Evolutionary conservation across 306 rosid species (phyloP), one percentile per base, ranked within the genome.

Genomic region (Trichosanthes cucumerina): DNA sequence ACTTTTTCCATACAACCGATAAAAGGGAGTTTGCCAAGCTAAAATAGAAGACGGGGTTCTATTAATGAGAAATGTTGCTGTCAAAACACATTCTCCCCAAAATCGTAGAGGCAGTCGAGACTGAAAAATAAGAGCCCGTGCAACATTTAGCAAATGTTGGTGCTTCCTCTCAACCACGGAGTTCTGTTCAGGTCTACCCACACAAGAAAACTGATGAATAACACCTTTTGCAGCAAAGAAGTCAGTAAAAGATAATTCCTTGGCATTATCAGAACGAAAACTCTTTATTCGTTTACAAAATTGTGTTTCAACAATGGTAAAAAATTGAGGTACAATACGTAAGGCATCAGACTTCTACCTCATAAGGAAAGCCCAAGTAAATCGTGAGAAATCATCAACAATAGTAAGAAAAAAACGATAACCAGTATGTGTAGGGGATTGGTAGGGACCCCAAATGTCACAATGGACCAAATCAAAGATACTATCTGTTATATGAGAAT

Each of bases 371-470:
- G 54, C 49, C 78, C 78, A 80, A 7, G 78, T 80, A 21, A 21
- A 70, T 0, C 58, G 5, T 0, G 59, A 50, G n/a, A 31, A 69
- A 57, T 79, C 78, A 14, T 80, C 72, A 18, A 80, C 78, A 13
- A 80, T 28, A 13, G 82, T 80, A 13, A 80, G 49, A 71, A 80
- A 80, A 1, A 9, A 80, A 2, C 9, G 56, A 11, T 77, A 58
- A 0, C 78, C 78, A 39, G 62, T 34, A 16, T 23, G n/a, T 9
- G 78, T 39, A 16, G 47, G 39, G 5, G 18, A 15, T 14, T 5
- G 33, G 7, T 52, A 49, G 0, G 71, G 39, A 10, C 82, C 82
- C 72, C 72, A 70, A 54, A 80, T 71, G 1, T 80, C 82, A 80
- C 41, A n/a, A 39, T 70, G 82, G 5, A 69, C 43, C 18, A 54